These are phyloP conservation scores for Fusarium sp. DNA, from an alignment of 2,329 filamentous ascomycete genomes.

Conservation along the genomic window DNA sequence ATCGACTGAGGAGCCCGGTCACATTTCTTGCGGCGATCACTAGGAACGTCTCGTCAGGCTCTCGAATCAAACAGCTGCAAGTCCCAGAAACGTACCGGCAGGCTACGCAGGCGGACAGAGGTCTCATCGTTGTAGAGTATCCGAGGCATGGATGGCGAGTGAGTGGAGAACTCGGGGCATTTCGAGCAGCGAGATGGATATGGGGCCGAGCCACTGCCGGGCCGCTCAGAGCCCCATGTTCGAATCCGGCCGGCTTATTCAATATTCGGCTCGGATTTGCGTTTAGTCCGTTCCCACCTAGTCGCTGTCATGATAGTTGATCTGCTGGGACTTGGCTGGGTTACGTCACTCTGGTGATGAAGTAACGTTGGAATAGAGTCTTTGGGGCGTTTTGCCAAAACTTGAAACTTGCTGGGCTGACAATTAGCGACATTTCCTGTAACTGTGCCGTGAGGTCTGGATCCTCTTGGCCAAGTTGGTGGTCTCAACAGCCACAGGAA, in stretches of 20 bases:
- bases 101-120: background rate
- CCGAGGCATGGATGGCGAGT: background rate
- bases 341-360: constrained; percentile 2
- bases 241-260: constrained; percentile 4
- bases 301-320: background rate
- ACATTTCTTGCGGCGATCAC: constrained; percentile 7
- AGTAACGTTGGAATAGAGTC: background rate
- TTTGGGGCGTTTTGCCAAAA: background rate
- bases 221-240: background rate
- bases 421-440: background rate
- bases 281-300: background rate
- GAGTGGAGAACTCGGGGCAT: background rate
- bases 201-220: background rate
- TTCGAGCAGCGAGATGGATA: background rate
- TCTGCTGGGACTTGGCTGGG: background rate
- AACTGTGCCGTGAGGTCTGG: background rate
- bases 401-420: background rate
- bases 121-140: background rate
- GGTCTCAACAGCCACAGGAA: background rate
- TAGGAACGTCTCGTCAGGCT: background rate
- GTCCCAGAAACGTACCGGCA: background rate
- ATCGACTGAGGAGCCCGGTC: background rate
- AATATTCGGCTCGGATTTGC: constrained; percentile 2
- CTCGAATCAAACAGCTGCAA: background rate
- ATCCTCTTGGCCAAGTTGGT: background rate